Base-by-base conservation (phyloP, 169 alveolate genomes). In the Hepatocystis sp. region DNA sequence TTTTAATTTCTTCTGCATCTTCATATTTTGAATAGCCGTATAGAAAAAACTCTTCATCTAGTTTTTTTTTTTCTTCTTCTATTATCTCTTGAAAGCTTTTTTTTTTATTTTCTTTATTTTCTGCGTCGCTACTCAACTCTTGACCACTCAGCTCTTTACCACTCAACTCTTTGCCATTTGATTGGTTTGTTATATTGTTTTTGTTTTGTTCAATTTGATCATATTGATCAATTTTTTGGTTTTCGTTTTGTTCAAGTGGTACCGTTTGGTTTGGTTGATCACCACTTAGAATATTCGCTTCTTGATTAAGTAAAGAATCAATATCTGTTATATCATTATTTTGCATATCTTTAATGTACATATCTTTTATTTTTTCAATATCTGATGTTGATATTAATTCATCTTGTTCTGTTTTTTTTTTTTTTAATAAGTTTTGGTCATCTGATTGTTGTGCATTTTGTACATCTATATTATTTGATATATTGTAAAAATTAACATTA, bases 21-120 rank as follows among this genome's bases (percentile, higher is more conserved):
- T 71, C 86, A 71, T 71, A 71, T 63, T 71, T 71, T 27, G 86
- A 71, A 63, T 71, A 71, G 19, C 86, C 86, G 32, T 71, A 46
- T 58, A 71, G 39, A 25, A 71, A 71, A 49, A 71, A 71, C 58
- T 71, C 86, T 71, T 71, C 86, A 39, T 71, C 86, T 60, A 71
- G 51, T 63, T 71, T 71, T 71, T 71, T 71, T 63, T 71, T 71
- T 60, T 71, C 86, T 58, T 71, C 86, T 23, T 17, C 86, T 76
- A 71, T 71, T 30, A 71, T 13, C 25, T 71, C 86, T 21, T 56
- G 86, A 52, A 71, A 58, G 10, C 39, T 71, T 60, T 71, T 71
- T 17, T 42, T 71, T 19, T 53, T 68, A 15, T 58, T 58, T 10
- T 32, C 67, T 5, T 27, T 46, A n/a, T n/a, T n/a, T n/a, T n/a